Conservation (phyloP, 495 filamentous ascomycete genomes). For the Letharia columbiana region DNA sequence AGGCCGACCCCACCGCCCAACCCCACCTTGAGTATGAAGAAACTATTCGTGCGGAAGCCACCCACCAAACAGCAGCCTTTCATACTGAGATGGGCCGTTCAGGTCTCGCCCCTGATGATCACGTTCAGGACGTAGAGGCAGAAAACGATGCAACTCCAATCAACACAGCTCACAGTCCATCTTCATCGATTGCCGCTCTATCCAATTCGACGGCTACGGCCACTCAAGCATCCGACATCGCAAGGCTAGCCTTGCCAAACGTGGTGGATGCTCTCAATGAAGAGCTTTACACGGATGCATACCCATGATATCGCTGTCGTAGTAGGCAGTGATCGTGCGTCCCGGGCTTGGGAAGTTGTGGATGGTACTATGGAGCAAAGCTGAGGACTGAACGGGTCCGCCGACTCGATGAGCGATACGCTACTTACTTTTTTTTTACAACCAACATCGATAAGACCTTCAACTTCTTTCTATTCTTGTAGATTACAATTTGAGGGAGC, state of each 20-base stretch:
- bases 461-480: neutral
- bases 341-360: neutral
- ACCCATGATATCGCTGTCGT: neutral
- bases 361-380: neutral
- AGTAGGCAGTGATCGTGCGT: neutral
- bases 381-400: no score
- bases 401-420: no score
- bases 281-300: neutral
- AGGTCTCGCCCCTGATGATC: neutral
- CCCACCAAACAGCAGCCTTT: neutral
- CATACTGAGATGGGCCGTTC: neutral
- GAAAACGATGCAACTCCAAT: neutral
- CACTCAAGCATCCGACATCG: neutral
- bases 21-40: neutral
- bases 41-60: neutral
- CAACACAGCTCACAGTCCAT: neutral
- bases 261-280: neutral
- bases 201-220: neutral
- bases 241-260: neutral
- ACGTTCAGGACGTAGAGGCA: neutral
- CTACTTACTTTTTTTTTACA: no score
- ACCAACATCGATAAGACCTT: no score
- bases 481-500: neutral
- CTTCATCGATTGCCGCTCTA: neutral
- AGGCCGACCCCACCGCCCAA: neutral